A percentile compares a stretch with the other conserved stretches of the same genome.
Evolutionary conservation across 768 basidiomycete species (phyloP).

Genomic region (Boletus barrowsii): DNA sequence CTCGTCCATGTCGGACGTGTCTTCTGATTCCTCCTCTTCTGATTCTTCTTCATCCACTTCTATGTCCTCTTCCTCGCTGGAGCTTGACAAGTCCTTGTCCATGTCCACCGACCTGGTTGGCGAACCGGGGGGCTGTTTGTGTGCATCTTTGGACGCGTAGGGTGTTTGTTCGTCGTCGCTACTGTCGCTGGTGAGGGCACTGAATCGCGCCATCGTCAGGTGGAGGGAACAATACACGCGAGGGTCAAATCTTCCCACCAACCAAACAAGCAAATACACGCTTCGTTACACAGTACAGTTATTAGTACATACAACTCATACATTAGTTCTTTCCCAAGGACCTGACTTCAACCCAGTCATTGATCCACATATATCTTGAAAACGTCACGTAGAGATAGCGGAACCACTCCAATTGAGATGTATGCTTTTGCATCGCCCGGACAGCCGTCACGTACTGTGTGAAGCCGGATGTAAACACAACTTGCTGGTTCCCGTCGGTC

Average conservation of each 20-base stretch:
- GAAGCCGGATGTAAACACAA: conserved; percentile 56
- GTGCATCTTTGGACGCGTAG: conserved; percentile 28
- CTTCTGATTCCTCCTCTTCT: conserved; percentile 38
- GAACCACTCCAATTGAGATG: conserved; percentile 85
- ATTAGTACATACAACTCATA: not conserved
- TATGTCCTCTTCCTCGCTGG: conserved; percentile 26
- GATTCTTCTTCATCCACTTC: conserved; percentile 33
- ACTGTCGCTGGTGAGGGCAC: conserved; percentile 57
- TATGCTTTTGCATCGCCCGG: conserved; percentile 68
- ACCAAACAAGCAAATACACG: conserved; percentile 32
- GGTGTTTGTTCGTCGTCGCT: conserved; percentile 49
- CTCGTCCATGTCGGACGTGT: conserved; percentile 49
- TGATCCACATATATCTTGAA: conserved; percentile 92
- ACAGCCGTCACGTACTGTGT: conserved; percentile 54
- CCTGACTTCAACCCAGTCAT: conserved; percentile 65
- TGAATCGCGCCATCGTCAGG: conserved; percentile 61
- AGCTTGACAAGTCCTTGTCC: conserved; percentile 30
- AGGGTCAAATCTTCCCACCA: conserved; percentile 9
- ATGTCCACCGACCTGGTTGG: conserved; percentile 28
- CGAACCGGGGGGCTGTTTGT: conserved; percentile 10
- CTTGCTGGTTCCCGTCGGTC: conserved; percentile 1
- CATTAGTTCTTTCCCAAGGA: not conserved
- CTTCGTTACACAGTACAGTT: not conserved
- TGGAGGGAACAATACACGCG: conserved; percentile 18
- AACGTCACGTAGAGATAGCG: conserved; percentile 78